Evolutionary conservation across 2,329 filamentous ascomycete species (phyloP), one percentile per base, ranked within the genome.

Genomic region (Ophiosphaerella narmari): DNA sequence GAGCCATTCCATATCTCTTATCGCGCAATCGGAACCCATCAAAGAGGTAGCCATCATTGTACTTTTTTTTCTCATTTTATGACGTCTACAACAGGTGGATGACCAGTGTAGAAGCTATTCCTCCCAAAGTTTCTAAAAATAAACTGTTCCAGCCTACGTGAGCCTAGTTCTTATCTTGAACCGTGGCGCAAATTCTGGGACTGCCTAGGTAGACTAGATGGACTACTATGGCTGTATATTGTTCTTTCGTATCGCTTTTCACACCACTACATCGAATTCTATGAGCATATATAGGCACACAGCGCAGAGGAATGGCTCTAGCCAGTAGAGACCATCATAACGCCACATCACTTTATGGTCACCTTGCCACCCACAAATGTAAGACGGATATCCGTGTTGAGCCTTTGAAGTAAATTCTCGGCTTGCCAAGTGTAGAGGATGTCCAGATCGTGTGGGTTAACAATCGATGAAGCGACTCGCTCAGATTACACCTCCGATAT

Each of bases 101-200:
- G n/a, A n/a, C n/a, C n/a, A n/a, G n/a, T n/a, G n/a, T n/a, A n/a
- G n/a, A n/a, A n/a, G n/a, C n/a, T n/a, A n/a, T n/a, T n/a, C n/a
- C n/a, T n/a, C n/a, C n/a, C n/a, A n/a, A n/a, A n/a, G n/a, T n/a
- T n/a, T n/a, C n/a, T n/a, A n/a, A n/a, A n/a, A n/a, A n/a, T n/a
- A n/a, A n/a, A n/a, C n/a, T n/a, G n/a, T n/a, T n/a, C n/a, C n/a
- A n/a, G n/a, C n/a, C n/a, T n/a, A n/a, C n/a, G n/a, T n/a, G 18
- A 21, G 18, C 18, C 18, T 21, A 21, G 18, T 21, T 21, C 18
- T 21, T 21, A 21, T 21, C 33, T 14, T 16, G 38, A 47, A 35
- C 47, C 39, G 8, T 66, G 62, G 63, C 36, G 44, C 18, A 48
- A 39, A 7, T 50, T 53, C 5, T 65, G 63, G 62, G 39, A 44